phyloP scores from a whole-genome alignment of 768 basidiomycete species.

The Exidia glandulosa region DNA sequence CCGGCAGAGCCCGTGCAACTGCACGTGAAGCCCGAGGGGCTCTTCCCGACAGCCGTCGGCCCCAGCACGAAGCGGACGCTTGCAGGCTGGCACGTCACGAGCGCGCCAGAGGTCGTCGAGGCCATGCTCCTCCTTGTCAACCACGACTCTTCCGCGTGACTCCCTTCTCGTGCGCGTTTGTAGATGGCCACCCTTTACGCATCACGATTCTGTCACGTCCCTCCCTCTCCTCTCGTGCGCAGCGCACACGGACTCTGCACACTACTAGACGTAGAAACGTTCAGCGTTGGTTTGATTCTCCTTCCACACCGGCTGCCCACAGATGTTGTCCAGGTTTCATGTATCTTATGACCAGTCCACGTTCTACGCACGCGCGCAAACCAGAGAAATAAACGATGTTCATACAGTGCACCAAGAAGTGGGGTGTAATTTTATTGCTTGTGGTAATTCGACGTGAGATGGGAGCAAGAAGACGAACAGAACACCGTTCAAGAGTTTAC shows the following conservation, averaged over 20 bases:
- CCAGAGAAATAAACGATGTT: too few species aligned
- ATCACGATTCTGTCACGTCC: constrained; percentile 5
- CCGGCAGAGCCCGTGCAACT: constrained; percentile 38
- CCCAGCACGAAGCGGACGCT: constrained; percentile 81
- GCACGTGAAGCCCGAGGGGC: constrained; percentile 48
- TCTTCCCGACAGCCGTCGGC: constrained; percentile 93
- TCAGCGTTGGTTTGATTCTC: constrained; percentile 7
- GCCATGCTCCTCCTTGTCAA: constrained; percentile 55
- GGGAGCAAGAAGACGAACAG: too few species aligned
- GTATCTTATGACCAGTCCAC: too few species aligned
- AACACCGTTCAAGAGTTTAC: too few species aligned
- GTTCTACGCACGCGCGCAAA: too few species aligned
- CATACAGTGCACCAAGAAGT: too few species aligned
- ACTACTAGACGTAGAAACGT: constrained; percentile 6
- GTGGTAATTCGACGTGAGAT: too few species aligned
- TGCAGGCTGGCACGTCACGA: constrained; percentile 86
- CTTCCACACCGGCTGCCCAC: neutral
- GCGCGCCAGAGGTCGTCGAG: constrained; percentile 77
- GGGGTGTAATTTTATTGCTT: too few species aligned
- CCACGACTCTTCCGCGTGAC: neutral
- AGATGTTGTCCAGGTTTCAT: too few species aligned
- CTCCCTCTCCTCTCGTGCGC: constrained; percentile 6
- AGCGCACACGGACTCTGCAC: constrained; percentile 7
- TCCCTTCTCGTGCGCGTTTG: neutral
- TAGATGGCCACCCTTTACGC: constrained; percentile 5